phyloP scores from a whole-genome alignment of 2,329 filamentous ascomycete genomes.

The Fusarium cicatricum region DNA sequence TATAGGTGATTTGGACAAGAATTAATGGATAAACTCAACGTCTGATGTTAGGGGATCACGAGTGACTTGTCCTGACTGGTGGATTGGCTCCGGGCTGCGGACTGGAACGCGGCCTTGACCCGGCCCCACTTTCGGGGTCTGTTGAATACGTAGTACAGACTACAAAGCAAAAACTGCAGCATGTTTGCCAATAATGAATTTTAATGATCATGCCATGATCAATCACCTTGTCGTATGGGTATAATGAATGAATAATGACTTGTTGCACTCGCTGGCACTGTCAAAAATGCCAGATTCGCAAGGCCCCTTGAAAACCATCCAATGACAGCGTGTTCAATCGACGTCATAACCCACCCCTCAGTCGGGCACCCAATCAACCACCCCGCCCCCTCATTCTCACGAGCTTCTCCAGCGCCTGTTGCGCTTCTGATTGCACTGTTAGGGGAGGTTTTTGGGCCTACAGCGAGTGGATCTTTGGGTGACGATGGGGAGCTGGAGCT shows the following conservation, averaged over 20 bases:
- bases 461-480: neutral
- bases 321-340: slow-evolving; percentile 25
- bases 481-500: neutral
- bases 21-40: neutral
- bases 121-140: slow-evolving; percentile 1
- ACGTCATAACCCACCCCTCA: slow-evolving; percentile 36
- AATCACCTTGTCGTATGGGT: too few species aligned
- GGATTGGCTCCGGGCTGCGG: neutral
- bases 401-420: slow-evolving; percentile 12
- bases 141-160: neutral
- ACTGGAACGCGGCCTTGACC: neutral
- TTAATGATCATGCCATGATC: neutral
- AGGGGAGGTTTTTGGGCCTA: neutral
- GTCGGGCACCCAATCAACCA: slow-evolving; percentile 19
- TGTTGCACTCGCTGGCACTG: neutral
- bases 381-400: slow-evolving; percentile 33
- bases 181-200: neutral
- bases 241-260: neutral
- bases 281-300: slow-evolving; percentile 8
- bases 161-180: neutral
- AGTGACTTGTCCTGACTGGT: too few species aligned
- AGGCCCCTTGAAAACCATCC: slow-evolving; percentile 10
- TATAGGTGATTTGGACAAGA: slow-evolving; percentile 2
- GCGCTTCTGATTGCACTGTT: neutral
- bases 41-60: neutral